Evolutionary conservation across 768 basidiomycete species (phyloP).

Genomic region (Gymnopilus junonius): DNA sequence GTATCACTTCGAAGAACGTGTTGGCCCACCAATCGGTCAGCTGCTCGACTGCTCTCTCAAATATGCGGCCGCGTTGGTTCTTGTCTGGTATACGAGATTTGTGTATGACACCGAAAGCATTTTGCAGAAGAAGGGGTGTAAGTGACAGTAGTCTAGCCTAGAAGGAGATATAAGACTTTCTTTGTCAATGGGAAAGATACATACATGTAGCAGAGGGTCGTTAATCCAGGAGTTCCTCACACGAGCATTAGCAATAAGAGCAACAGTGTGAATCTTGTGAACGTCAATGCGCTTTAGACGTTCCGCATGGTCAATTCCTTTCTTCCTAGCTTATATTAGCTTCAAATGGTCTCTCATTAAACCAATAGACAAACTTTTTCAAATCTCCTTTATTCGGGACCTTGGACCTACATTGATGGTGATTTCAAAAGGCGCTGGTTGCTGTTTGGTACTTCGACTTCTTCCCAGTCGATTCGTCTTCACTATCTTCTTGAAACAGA

Average conservation of each 20-base stretch:
- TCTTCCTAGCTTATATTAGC: constrained; percentile 38
- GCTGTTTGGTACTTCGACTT: constrained; percentile 63
- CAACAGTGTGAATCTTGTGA: constrained; percentile 89
- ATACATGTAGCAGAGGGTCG: constrained; percentile 80
- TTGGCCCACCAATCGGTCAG: constrained; percentile 87
- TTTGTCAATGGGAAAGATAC: constrained; percentile 2
- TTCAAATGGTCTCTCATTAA: constrained; percentile 11
- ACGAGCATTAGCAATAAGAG: constrained; percentile 75
- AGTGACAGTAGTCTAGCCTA: constrained; percentile 91
- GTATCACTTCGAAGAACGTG: constrained; percentile 66
- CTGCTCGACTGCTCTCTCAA: constrained; percentile 77
- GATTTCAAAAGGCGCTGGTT: constrained; percentile 63
- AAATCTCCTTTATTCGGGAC: constrained; percentile 24
- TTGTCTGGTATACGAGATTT: constrained; percentile 82
- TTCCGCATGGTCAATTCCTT: constrained; percentile 65
- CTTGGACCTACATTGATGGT: constrained; percentile 58
- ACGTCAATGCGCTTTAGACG: constrained; percentile 75
- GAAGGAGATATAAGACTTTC: background rate
- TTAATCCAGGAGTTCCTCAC: constrained; percentile 86
- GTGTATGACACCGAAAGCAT: constrained; percentile 80
- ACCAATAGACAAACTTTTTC: constrained; percentile 48
- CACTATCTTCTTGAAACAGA: constrained; percentile 42
- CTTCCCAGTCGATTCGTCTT: constrained; percentile 85
- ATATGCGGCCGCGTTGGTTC: constrained; percentile 82
- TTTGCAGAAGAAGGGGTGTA: constrained; percentile 80